Conservation (phyloP, 345 rosid genomes). For the Linum usitatissimum region DNA sequence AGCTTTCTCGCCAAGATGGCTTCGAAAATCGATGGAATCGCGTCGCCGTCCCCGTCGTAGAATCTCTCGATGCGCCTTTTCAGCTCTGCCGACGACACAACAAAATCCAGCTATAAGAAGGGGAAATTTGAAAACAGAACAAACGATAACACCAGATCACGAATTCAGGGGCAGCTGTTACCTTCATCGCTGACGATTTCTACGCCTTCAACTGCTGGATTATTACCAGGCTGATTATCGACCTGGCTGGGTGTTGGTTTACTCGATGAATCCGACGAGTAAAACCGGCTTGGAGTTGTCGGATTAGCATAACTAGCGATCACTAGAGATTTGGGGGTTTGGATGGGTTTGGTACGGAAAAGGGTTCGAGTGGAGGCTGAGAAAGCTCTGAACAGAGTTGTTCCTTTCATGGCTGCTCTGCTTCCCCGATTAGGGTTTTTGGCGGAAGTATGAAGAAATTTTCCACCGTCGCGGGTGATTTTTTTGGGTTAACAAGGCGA, state of each 20-base stretch:
- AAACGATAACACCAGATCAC: neutral
- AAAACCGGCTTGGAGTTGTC: slow-evolving; percentile 9
- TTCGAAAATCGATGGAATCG: slow-evolving; percentile 48
- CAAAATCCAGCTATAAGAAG: neutral
- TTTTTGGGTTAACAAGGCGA: too few species aligned
- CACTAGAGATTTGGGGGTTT: neutral
- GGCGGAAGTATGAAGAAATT: too few species aligned
- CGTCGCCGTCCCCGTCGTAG: slow-evolving; percentile 44
- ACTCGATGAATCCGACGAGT: slow-evolving; percentile 21
- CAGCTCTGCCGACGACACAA: slow-evolving; percentile 35
- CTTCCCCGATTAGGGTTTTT: neutral
- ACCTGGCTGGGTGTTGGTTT: slow-evolving; percentile 2
- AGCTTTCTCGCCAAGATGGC: slow-evolving; percentile 52
- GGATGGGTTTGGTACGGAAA: neutral
- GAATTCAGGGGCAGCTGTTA: neutral
- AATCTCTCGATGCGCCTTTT: slow-evolving; percentile 36
- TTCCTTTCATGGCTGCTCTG: neutral
- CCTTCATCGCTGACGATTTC: slow-evolving; percentile 35
- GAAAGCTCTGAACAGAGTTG: neutral
- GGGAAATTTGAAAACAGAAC: too few species aligned
- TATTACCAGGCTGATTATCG: slow-evolving; percentile 5
- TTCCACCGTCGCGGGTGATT: neutral
- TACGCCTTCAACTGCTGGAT: slow-evolving; percentile 6
- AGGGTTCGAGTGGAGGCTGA: neutral
- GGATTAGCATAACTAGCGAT: neutral